phyloP scores from a whole-genome alignment of 768 basidiomycete genomes.

The Calvatia gigantea region DNA sequence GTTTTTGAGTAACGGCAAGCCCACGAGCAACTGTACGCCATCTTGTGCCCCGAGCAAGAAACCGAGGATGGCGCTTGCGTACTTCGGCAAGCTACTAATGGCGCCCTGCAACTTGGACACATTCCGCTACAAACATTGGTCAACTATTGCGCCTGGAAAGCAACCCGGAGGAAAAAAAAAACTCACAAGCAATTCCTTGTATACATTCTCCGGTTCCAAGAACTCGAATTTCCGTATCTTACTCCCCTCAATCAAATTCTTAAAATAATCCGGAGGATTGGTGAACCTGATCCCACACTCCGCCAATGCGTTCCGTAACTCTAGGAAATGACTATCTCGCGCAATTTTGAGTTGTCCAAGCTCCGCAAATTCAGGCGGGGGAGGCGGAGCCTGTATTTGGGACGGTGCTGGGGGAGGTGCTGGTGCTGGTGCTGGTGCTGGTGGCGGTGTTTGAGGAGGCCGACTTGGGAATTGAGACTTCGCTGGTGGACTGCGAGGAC shows the following conservation, averaged over 20 bases:
- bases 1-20: constrained; percentile 35
- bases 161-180: not conserved
- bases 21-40: constrained; percentile 29
- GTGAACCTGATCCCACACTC: constrained; percentile 8
- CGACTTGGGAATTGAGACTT: not conserved
- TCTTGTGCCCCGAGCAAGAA: constrained; percentile 33
- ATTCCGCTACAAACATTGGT: not conserved
- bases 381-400: not conserved
- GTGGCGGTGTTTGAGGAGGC: not conserved
- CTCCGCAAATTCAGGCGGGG: not conserved
- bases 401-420: not conserved
- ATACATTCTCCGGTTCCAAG: not conserved
- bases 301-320: constrained; percentile 1
- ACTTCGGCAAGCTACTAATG: not conserved
- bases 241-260: not conserved
- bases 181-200: constrained; percentile 2
- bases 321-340: not conserved
- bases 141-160: not conserved
- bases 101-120: not conserved
- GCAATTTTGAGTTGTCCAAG: constrained; percentile 5
- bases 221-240: not conserved
- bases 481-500: not conserved
- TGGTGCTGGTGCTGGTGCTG: not conserved
- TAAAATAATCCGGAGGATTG: constrained; percentile 1
- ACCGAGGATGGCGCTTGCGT: constrained; percentile 16